Percentiles rank a stretch among this genome's conserved stretches.
phyloP scores from a whole-genome alignment of 176 grass and related monocot genomes.

The Raddia guianensis region DNA sequence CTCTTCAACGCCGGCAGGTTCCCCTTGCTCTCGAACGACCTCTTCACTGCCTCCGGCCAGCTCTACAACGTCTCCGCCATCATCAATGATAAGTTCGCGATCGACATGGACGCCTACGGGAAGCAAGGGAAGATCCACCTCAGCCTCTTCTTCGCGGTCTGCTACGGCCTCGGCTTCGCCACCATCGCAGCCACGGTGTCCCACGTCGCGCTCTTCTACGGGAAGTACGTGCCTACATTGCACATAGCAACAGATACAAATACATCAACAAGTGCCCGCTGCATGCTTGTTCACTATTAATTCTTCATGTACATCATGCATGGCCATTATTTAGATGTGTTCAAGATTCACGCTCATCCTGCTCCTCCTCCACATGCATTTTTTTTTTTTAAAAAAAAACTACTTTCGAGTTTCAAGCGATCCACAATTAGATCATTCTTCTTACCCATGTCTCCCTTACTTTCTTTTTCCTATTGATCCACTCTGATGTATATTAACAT shows the following conservation, averaged over 20 bases:
- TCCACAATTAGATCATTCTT: too few species aligned
- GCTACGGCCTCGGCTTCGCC: conserved; percentile 84
- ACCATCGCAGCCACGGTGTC: conserved; percentile 73
- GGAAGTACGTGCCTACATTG: conserved; percentile 46
- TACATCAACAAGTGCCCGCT: too few species aligned
- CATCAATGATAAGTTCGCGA: conserved; percentile 77
- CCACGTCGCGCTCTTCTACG: conserved; percentile 77
- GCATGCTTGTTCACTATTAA: too few species aligned
- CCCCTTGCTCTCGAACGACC: conserved; percentile 72
- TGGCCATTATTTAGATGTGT: too few species aligned
- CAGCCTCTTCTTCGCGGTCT: conserved; percentile 72
- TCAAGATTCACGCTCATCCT: too few species aligned
- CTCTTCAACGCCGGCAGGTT: conserved; percentile 68
- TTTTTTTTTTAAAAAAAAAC: too few species aligned
- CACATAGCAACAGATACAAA: neutral
- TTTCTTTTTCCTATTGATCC: neutral
- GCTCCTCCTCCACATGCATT: too few species aligned
- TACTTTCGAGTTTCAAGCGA: too few species aligned
- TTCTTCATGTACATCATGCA: too few species aligned
- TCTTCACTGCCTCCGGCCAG: conserved; percentile 57
- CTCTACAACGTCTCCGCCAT: conserved; percentile 68
- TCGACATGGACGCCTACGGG: conserved; percentile 61
- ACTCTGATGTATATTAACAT: neutral
- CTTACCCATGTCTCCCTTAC: too few species aligned
- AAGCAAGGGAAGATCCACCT: conserved; percentile 73